phyloP scores from a whole-genome alignment of 2,329 filamentous ascomycete genomes.

The Aplosporella prunicola region DNA sequence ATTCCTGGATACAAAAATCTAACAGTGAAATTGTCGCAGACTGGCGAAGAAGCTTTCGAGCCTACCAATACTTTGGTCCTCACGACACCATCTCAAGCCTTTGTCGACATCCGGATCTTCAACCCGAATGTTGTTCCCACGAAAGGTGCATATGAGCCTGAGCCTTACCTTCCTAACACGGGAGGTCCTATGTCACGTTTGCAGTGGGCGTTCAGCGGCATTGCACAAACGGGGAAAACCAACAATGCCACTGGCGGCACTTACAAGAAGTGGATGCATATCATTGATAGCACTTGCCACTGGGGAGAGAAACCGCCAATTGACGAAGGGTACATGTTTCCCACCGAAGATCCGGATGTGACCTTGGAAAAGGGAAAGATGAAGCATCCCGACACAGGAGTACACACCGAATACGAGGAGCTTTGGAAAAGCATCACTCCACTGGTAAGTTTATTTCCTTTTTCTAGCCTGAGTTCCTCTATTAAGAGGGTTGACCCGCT shows the following conservation, averaged over 20 bases:
- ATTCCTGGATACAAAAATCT: too few relatives aligned
- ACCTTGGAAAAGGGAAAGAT: constrained; percentile 51
- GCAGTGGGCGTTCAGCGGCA: constrained; percentile 59
- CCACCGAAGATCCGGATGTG: constrained; percentile 19
- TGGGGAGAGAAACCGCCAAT: constrained; percentile 20
- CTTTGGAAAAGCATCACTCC: constrained; percentile 48
- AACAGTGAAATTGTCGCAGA: too few relatives aligned
- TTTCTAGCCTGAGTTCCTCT: neutral
- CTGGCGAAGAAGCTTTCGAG: constrained; percentile 38
- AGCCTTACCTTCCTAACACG: constrained; percentile 14
- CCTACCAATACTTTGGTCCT: constrained; percentile 57
- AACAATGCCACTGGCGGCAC: constrained; percentile 21
- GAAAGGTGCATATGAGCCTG: neutral
- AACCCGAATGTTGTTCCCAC: constrained; percentile 13
- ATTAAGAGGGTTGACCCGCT: neutral
- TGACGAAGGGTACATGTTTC: constrained; percentile 51
- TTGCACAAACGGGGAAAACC: constrained; percentile 22
- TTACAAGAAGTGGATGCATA: constrained; percentile 46
- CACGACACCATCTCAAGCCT: constrained; percentile 48
- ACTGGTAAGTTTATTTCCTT: constrained; percentile 15
- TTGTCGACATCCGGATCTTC: constrained; percentile 53
- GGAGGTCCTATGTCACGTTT: constrained; percentile 31
- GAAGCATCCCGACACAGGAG: constrained; percentile 45
- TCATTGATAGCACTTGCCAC: constrained; percentile 47
- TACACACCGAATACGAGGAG: constrained; percentile 53